Evolutionary conservation across 2,329 filamentous ascomycete species (phyloP).

Genomic region (Aspergillus fumigatus): DNA sequence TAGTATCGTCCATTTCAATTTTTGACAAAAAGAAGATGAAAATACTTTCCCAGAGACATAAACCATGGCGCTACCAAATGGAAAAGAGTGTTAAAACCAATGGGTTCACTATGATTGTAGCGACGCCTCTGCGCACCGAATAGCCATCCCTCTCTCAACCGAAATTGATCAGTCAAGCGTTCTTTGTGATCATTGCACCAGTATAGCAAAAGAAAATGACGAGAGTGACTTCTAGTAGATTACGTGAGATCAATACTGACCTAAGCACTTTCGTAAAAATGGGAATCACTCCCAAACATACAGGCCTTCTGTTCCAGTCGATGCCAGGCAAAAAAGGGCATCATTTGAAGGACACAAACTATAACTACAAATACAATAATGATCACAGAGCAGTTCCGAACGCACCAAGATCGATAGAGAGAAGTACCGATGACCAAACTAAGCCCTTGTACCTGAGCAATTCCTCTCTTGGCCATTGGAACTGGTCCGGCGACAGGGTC

Average conservation of each 20-base stretch:
- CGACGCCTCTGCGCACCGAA: background rate
- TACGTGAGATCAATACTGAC: background rate
- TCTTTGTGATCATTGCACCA: background rate
- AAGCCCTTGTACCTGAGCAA: background rate
- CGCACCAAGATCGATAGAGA: background rate
- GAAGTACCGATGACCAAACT: background rate
- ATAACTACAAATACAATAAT: background rate
- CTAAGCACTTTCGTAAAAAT: background rate
- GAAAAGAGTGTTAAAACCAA: background rate
- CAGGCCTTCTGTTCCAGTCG: background rate
- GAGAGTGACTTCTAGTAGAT: background rate
- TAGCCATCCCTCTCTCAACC: background rate
- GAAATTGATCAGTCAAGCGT: background rate
- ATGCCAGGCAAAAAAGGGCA: background rate
- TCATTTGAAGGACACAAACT: background rate
- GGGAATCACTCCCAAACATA: background rate
- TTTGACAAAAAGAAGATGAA: background rate
- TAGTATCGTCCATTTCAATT: background rate
- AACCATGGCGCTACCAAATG: background rate
- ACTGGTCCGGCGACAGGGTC: background rate
- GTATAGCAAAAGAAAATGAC: background rate
- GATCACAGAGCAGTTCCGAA: background rate
- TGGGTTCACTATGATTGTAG: background rate
- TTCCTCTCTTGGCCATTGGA: background rate
- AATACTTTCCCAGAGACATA: background rate